Evolutionary conservation across 1,284 basidiomycete genomes (phyloP), one percentile per base, ranked within the genome.

Genomic region (Malassezia pachydermatis): DNA sequence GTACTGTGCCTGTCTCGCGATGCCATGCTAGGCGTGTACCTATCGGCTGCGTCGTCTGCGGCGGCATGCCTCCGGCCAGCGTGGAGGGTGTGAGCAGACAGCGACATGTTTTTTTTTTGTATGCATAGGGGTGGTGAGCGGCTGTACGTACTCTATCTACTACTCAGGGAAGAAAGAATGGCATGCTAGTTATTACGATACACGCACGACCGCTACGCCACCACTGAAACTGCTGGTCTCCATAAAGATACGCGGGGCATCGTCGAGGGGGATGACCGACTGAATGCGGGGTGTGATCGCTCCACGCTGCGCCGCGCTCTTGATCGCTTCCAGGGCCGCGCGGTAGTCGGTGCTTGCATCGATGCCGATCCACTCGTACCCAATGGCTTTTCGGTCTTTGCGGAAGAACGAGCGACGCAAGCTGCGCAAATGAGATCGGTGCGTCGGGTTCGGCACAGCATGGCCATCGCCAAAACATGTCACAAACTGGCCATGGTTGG

Each of bases 1-100:
- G 80, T 52, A 92, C 73, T 0, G 86, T 87, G 24, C 65, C 65
- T 9, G 57, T 45, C 29, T 61, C 51, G 11, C 49, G 35, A 27
- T 56, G 53, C 22, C 55, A 48, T 13, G 57, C 54, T 41, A 68
- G 49, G 19, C 65, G 57, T 13, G 32, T 42, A 23, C 63, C 62
- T 8, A 59, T 45, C 23, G 19, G n/a, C 24, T n/a, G n/a, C n/a
- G n/a, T n/a, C n/a, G n/a, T n/a, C n/a, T n/a, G n/a, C n/a, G n/a
- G n/a, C n/a, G n/a, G n/a, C n/a, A n/a, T n/a, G n/a, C n/a, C n/a
- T n/a, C n/a, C n/a, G n/a, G n/a, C n/a, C 8, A 30, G 28, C 9
- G 30, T 25, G 28, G 32, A 34, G 24, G 14, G 1, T 19, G 14
- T 11, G 20, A 8, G 6, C 23, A 40, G 28, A 30, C 8, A 30